Evolutionary conservation across 352 stramenopile genomes (phyloP).

Genomic region (Globisporangium nodosum): DNA sequence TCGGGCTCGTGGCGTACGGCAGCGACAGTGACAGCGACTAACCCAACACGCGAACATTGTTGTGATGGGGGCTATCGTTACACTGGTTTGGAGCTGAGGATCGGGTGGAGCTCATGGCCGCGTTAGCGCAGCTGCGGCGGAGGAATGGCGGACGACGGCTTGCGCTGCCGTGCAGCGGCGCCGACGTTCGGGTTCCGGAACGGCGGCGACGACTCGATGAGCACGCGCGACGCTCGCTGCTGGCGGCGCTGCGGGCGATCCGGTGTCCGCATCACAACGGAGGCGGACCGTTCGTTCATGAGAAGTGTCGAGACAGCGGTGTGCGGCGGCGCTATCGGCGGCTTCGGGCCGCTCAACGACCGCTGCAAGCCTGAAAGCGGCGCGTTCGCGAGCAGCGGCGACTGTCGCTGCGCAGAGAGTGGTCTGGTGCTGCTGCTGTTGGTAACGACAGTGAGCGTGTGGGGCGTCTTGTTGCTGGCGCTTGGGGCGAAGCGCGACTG

Average conservation of each 20-base stretch:
- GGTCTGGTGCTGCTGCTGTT: background rate
- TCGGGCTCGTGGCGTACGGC: slow-evolving; percentile 59
- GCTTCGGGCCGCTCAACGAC: background rate
- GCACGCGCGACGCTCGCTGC: slow-evolving; percentile 34
- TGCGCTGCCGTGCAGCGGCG: slow-evolving; percentile 16
- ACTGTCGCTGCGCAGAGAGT: background rate
- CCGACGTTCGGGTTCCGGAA: slow-evolving; percentile 39
- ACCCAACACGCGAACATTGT: background rate
- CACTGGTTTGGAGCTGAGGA: background rate
- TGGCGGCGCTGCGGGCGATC: slow-evolving; percentile 61
- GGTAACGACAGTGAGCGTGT: background rate
- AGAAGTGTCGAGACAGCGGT: slow-evolving; percentile 9
- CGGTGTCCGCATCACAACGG: slow-evolving; percentile 70
- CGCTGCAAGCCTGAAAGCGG: background rate
- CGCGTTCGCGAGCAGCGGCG: background rate
- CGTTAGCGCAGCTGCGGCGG: slow-evolving; percentile 19
- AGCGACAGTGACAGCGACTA: slow-evolving; percentile 58
- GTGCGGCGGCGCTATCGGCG: background rate
- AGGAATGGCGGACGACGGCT: slow-evolving; percentile 11
- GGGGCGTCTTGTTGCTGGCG: slow-evolving; percentile 9
- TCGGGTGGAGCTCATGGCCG: background rate
- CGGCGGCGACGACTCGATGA: slow-evolving; percentile 74
- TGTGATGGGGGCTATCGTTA: background rate
- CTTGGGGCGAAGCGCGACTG: slow-evolving; percentile 15
- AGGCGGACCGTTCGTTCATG: slow-evolving; percentile 8